A percentile compares a stretch with the other conserved stretches of the same genome.
Evolutionary conservation across 1,284 basidiomycete species (phyloP).

Genomic region (Rhodotorula sp.): DNA sequence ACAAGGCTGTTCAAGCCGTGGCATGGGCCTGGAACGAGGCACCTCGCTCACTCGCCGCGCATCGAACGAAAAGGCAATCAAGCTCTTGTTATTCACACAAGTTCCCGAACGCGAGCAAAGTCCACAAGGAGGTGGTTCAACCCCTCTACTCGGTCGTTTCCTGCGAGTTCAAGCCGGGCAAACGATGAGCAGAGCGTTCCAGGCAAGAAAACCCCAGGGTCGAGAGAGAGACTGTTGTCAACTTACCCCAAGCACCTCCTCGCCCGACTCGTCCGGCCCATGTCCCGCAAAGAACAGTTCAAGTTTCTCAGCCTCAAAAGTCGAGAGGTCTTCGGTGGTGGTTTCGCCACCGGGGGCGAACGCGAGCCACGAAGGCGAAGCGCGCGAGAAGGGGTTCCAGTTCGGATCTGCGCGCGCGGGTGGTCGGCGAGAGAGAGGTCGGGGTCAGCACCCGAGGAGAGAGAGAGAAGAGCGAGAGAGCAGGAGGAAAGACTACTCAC

Average conservation of each 20-base stretch:
- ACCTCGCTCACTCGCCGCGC: too few relatives aligned
- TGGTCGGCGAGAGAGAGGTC: not conserved
- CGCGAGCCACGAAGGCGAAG: constrained; percentile 18
- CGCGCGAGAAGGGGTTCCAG: constrained; percentile 23
- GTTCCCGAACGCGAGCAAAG: too few relatives aligned
- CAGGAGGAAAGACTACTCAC: constrained; percentile 8
- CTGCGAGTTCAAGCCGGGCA: not conserved
- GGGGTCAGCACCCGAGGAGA: not conserved
- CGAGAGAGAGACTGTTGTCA: too few relatives aligned
- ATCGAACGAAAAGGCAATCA: too few relatives aligned
- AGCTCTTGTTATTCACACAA: too few relatives aligned
- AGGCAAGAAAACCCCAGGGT: not conserved
- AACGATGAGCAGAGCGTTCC: not conserved
- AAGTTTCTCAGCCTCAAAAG: constrained; percentile 17
- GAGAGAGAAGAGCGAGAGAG: not conserved
- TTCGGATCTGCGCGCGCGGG: constrained; percentile 6
- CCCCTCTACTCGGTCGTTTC: constrained; percentile 2
- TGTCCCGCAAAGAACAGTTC: constrained; percentile 13
- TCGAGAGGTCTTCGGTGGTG: constrained; percentile 13
- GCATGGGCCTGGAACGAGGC: too few relatives aligned
- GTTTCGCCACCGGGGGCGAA: constrained; percentile 12
- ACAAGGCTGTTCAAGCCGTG: too few relatives aligned
- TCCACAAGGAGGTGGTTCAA: not conserved
- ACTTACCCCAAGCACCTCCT: constrained; percentile 19
- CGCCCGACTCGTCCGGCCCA: not conserved